These are phyloP conservation scores for Bothriochloa decipiens DNA, from an alignment of 176 grass and related monocot species.

Conservation along the genomic window DNA sequence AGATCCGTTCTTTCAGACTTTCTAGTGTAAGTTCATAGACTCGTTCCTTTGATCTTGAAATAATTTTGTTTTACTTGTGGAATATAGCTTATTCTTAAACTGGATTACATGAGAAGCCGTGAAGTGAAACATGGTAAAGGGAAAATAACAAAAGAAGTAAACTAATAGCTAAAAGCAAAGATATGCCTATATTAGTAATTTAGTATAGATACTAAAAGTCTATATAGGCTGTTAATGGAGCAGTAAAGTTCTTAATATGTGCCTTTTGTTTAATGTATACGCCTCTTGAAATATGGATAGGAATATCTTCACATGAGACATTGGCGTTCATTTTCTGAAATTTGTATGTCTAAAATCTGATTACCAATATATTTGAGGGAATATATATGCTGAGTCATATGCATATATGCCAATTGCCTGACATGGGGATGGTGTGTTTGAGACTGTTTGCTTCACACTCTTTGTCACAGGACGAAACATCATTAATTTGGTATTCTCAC, in stretches of 20 bases:
- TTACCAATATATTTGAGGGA: slow-evolving; percentile 5
- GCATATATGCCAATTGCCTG: neutral
- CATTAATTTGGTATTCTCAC: slow-evolving; percentile 87
- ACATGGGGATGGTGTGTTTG: neutral
- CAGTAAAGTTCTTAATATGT: neutral
- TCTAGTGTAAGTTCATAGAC: slow-evolving; percentile 60
- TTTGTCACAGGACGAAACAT: slow-evolving; percentile 70
- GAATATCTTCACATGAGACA: neutral
- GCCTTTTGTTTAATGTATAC: neutral
- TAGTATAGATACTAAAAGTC: slow-evolving; percentile 8
- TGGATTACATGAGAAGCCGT: neutral
- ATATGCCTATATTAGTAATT: neutral
- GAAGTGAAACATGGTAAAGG: neutral
- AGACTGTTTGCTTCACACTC: slow-evolving; percentile 18
- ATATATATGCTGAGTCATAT: neutral
- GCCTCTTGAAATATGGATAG: neutral
- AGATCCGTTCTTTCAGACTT: slow-evolving; percentile 74
- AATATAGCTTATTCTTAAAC: neutral
- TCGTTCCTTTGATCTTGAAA: neutral
- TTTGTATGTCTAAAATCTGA: slow-evolving; percentile 7
- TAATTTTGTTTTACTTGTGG: neutral
- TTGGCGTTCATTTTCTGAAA: neutral
- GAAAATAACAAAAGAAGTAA: neutral
- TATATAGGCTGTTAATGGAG: neutral
- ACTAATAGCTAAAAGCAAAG: neutral